phyloP scores from a whole-genome alignment of 1,139 yeast species.

The Geotrichum restrictum region DNA sequence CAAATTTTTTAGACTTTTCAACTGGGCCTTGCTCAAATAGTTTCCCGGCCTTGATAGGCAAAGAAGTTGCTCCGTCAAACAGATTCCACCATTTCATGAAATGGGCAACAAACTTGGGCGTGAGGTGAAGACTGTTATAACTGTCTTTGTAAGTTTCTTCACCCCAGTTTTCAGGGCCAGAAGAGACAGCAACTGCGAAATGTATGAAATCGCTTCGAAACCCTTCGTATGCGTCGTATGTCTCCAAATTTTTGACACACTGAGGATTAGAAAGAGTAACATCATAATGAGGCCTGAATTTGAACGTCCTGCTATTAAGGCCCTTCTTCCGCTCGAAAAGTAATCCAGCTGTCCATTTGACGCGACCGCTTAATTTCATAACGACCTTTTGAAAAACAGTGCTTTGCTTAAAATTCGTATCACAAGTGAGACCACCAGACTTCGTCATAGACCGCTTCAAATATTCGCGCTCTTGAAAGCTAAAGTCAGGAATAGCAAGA shows the following conservation, averaged over 20 bases:
- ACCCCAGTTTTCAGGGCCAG: slow-evolving; percentile 30
- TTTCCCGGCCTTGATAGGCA: slow-evolving; percentile 72
- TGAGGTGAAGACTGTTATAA: slow-evolving; percentile 68
- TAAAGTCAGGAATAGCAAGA: slow-evolving; percentile 58
- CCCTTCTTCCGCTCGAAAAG: slow-evolving; percentile 41
- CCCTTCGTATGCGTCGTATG: slow-evolving; percentile 71
- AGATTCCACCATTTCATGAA: slow-evolving; percentile 84
- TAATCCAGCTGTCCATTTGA: slow-evolving; percentile 50
- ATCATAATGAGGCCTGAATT: slow-evolving; percentile 68
- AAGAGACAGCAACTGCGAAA: slow-evolving; percentile 69
- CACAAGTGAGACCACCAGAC: slow-evolving; percentile 25
- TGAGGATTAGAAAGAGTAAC: slow-evolving; percentile 63
- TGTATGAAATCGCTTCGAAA: slow-evolving; percentile 78
- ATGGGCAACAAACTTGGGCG: slow-evolving; percentile 64
- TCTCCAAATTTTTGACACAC: slow-evolving; percentile 44
- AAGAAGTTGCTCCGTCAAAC: slow-evolving; percentile 63
- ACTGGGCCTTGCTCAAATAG: slow-evolving; percentile 51
- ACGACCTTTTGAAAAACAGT: slow-evolving; percentile 43
- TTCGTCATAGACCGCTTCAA: slow-evolving; percentile 26
- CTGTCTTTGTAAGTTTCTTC: slow-evolving; percentile 37
- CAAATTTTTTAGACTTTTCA: slow-evolving; percentile 55
- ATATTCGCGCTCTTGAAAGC: slow-evolving; percentile 36
- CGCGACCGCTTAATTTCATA: slow-evolving; percentile 52
- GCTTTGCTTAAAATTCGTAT: slow-evolving; percentile 30
- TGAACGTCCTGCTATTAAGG: slow-evolving; percentile 44